These are phyloP conservation scores for Blastocystis sp. DNA, from an alignment of 352 stramenopile species.

Conservation along the genomic window DNA sequence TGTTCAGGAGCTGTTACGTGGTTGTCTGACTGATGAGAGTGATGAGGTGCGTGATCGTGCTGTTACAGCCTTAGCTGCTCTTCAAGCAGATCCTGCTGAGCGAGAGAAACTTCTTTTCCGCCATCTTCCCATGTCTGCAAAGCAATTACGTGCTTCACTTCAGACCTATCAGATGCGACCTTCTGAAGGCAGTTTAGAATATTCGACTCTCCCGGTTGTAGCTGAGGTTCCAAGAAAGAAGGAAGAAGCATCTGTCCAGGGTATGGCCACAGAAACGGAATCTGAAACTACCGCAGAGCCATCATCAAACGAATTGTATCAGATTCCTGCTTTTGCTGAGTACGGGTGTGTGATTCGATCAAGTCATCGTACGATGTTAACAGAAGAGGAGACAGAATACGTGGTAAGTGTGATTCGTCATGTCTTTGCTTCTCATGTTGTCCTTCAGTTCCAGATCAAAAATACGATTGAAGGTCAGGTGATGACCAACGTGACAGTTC, in stretches of 20 bases:
- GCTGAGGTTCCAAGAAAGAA: constrained; percentile 66
- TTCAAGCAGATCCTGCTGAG: constrained; percentile 50
- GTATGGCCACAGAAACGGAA: background rate
- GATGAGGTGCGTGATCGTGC: constrained; percentile 51
- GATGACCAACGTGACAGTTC: constrained; percentile 83
- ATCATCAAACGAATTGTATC: constrained; percentile 78
- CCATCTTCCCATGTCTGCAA: background rate
- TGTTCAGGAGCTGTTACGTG: constrained; percentile 82
- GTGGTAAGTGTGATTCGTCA: constrained; percentile 90
- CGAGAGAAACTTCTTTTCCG: background rate
- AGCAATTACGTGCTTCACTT: constrained; percentile 75
- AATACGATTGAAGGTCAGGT: constrained; percentile 97
- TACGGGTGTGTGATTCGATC: constrained; percentile 86
- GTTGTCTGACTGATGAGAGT: constrained; percentile 60
- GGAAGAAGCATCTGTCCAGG: constrained; percentile 21
- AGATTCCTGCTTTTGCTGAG: constrained; percentile 86
- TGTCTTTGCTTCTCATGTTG: constrained; percentile 87
- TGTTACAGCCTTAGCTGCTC: constrained; percentile 8
- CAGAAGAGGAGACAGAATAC: constrained; percentile 93
- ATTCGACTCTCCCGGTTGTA: constrained; percentile 75
- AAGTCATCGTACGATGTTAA: constrained; percentile 80
- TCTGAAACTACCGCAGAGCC: background rate
- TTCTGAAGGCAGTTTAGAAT: constrained; percentile 73
- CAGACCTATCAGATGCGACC: constrained; percentile 77
- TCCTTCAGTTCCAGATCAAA: constrained; percentile 90